Evolutionary conservation across 148 eudicot species (phyloP), one percentile per base, ranked within the genome.

Genomic region (Cornus suecica): DNA sequence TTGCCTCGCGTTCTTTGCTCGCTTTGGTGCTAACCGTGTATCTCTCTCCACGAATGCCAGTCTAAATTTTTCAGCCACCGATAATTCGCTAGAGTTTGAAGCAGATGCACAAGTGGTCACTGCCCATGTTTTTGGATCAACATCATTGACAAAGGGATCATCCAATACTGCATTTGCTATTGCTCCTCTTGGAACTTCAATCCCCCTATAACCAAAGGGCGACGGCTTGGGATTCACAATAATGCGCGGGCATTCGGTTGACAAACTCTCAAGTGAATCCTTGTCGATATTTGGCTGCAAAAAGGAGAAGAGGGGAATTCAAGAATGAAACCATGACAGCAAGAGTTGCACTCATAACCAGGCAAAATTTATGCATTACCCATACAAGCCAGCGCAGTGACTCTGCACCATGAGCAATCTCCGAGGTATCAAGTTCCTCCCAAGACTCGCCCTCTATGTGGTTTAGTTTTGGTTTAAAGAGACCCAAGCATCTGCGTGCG

Each of bases 301-400:
- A 20, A n/a, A 22, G 6, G 24, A 37, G n/a, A 74, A 51, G 28
- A 29, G 54, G 42, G 26, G 20, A 71, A 61, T 30, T 30, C 8
- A 24, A 14, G 14, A 64, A 29, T 30, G 24, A 13, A 25, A 28
- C 20, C 20, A 48, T 16, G 20, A 48, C 18, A 48, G 2, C 26
- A 32, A 68, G 28, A 29, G 15, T 13, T 48, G 27, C 1, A 23
- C 29, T 42, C n/a, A 29, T 34, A 28, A 70, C 45, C 32, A 8
- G 25, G 41, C 15, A 65, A 68, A 62, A 31, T 63, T 77, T 63
- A 32, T 24, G 7, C 88, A 70, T 94, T 37, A 94, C 99, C 99
- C 99, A 94, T n/a, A 92, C 84, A 79, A 94, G 93, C 99, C 99
- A 94, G 63, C 88, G 90, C 67, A 94, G 73, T 27, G 96, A 91